Base-by-base conservation (phyloP, 495 filamentous ascomycete species). In the Podospora anserina region DNA sequence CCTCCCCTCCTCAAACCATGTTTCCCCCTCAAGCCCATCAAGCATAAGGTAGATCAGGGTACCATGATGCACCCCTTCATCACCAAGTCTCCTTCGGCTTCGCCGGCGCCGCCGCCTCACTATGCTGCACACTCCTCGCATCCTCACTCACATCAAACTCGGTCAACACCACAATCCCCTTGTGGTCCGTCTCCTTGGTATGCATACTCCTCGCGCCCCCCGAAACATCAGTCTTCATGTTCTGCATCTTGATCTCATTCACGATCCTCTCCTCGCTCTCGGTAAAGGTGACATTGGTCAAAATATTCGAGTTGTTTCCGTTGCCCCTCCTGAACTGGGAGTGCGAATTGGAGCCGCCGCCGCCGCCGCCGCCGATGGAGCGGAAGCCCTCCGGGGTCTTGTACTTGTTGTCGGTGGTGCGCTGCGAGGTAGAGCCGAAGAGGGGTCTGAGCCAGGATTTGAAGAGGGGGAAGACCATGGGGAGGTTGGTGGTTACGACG, bases 381-480 rank as follows among this genome's bases (percentile, higher is more conserved):
- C 63, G 65, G 56, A 70, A 70, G 0, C 61, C 65, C 23, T 49
- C 65, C 11, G 32, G 20, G 5, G 69, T 61, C 18, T 49, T 68
- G 28, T 68, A 65, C 62, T 68, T 65, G 5, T 68, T 30, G 15
- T 71, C 60, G 56, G 54, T 20, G 16, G 59, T 64, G 27, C 18
- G 56, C 64, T 61, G 60, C n/a, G 7, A 4, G 26, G 53, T 28
- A 49, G 57, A 69, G 64, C 69, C 81, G 71, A 82, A 75, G 0
- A 79, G n/a, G 6, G 77, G 78, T 55, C 34, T 70, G 18, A 86
- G 73, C 81, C 81, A 84, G 7, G 67, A 64, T 63, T 80, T 78
- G 68, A 85, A 54, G 4, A 85, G 75, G 44, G 83, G 83, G 78
- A 85, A 85, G 15, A 86, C 71, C 81, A 85, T 84, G 4, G 83